A percentile compares a stretch with the other conserved stretches of the same genome.
Conservation (phyloP, 345 rosid species). For the Rubroshorea leprosula region DNA sequence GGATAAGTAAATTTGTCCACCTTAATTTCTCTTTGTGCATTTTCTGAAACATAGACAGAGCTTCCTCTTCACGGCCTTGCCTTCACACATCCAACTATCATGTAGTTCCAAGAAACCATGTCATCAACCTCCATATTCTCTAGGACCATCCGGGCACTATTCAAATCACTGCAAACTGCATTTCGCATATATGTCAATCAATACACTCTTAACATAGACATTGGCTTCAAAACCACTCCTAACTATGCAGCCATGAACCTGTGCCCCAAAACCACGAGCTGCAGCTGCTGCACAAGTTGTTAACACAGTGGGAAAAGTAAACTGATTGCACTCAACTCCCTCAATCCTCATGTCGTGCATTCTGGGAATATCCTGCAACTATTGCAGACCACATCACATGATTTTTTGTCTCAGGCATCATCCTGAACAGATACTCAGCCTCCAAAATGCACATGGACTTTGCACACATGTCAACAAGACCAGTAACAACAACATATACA, state of each 20-base stretch:
- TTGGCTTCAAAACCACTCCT: slow-evolving; percentile 62
- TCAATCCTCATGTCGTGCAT: slow-evolving; percentile 50
- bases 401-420: slow-evolving; percentile 34
- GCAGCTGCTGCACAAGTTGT: slow-evolving; percentile 59
- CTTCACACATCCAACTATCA: slow-evolving; percentile 73
- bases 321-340: slow-evolving; percentile 64
- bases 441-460: slow-evolving; percentile 55
- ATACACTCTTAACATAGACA: slow-evolving; percentile 65
- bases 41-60: slow-evolving; percentile 47
- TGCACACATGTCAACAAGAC: slow-evolving; percentile 78
- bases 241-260: slow-evolving; percentile 62
- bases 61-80: slow-evolving; percentile 58
- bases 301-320: slow-evolving; percentile 71
- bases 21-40: slow-evolving; percentile 57
- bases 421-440: slow-evolving; percentile 61
- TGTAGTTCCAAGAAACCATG: slow-evolving; percentile 72
- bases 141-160: slow-evolving; percentile 44
- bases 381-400: slow-evolving; percentile 85
- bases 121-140: slow-evolving; percentile 48
- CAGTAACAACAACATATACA: slow-evolving; percentile 62
- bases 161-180: slow-evolving; percentile 64
- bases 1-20: slow-evolving; percentile 66
- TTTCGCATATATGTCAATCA: slow-evolving; percentile 83
- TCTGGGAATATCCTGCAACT: slow-evolving; percentile 67
- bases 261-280: slow-evolving; percentile 50